Evolutionary conservation across 108 stramenopile genomes (phyloP), one percentile per base, ranked within the genome.

Genomic region (Discostella pseudostelligera): DNA sequence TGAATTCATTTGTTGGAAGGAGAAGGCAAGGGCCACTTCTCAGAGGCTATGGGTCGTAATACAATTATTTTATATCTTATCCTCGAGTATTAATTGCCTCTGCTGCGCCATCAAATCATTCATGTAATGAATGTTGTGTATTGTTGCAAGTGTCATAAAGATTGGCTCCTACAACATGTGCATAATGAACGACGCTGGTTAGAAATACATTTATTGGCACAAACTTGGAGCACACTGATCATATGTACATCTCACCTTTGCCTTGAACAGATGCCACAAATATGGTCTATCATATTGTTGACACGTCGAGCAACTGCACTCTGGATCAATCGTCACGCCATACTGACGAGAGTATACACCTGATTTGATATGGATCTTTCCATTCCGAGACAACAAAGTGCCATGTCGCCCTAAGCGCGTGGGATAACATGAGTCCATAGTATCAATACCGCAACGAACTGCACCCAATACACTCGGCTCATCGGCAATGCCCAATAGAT

Each of bases 71-170:
- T 79, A 96, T 45, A 96, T 84, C 69, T 87, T 86, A 57, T 84
- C 79, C 37, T 88, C 83, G 53, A 97, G 69, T 24, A 97, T 97
- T 37, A 83, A 74, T 43, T 88, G 85, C 14, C 96, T 76, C 16
- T 95, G 78, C 10, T 69, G 25, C 51, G 69, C 73, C 95, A 96
- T 96, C 62, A 94, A 67, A 56, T 93, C 89, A 63, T 89, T 89
- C 95, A 97, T 97, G 67, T 94, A 96, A 16, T 87, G 83, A 35
- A 97, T 79, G 56, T 97, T 97, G 79, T 97, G 96, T 47, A 81
- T 69, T 12, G 92, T 84, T 2, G 90, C 85, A 39, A 97, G 62
- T 17, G 84, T 66, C 32, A 87, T 73, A 14, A 83, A 87, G 14
- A 90, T 50, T 6, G 93, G 92, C 64, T 96, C 96, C 69, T 71